A percentile compares a stretch with the other conserved stretches of the same genome.
These are phyloP conservation scores for Colletotrichum lupini DNA, from an alignment of 2,329 filamentous ascomycete genomes.

Conservation along the genomic window DNA sequence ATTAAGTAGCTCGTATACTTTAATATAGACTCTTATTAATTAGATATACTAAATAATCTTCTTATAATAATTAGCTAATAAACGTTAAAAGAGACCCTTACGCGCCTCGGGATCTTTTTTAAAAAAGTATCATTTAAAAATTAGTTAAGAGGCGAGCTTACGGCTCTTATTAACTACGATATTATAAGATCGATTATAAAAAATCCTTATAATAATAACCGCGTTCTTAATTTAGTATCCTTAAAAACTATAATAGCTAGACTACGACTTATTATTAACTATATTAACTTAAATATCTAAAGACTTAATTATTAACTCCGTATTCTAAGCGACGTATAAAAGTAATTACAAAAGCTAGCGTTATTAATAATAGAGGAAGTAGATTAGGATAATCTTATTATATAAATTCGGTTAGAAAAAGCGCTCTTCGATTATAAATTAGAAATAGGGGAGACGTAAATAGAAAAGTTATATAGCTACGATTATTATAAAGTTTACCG, in stretches of 20 bases:
- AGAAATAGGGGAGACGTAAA: too few species aligned
- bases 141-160: background rate
- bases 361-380: background rate
- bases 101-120: too few species aligned
- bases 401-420: background rate
- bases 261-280: background rate
- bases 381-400: background rate
- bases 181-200: background rate
- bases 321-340: background rate
- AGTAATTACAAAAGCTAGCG: background rate
- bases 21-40: background rate
- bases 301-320: background rate
- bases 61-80: background rate
- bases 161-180: background rate
- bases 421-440: too few species aligned
- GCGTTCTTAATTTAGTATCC: background rate
- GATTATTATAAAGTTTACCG: too few species aligned
- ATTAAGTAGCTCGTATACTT: background rate
- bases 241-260: background rate
- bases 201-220: background rate
- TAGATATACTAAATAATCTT: background rate
- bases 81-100: background rate
- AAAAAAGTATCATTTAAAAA: background rate
- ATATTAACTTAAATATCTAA: background rate
- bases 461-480: too few species aligned